Base-by-base conservation (phyloP, 2,329 filamentous ascomycete genomes). In the Triangularia verruculosa region DNA sequence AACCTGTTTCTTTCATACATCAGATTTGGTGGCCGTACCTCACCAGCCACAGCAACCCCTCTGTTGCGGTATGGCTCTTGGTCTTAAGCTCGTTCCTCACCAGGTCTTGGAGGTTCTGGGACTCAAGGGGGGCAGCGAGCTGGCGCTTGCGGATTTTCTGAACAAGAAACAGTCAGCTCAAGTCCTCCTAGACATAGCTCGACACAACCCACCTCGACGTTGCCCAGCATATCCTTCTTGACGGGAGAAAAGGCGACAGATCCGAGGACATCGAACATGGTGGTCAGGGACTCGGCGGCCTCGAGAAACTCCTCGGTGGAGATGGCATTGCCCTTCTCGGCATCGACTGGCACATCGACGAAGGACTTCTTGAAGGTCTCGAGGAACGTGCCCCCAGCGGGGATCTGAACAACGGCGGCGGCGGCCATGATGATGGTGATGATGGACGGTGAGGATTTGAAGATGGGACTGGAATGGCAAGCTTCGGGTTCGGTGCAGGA, bases 111-210 rank as follows among this genome's bases (percentile, higher is more conserved):
- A 99, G 82, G 62, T 88, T 96, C 72, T 85, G 82, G n/a, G 91
- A 96, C 68, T 93, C 89, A 61, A 82, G 82, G 28, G 93, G 92
- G 63, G 91, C 87, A 63, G 89, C 91, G 61, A 89, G 83, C 75
- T 94, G 89, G 70, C 93, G 88, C 59, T 93, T 88, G 68, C 91
- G 88, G 77, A 98, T 84, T 90, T 99, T 98, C 92, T 96, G 60
- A 24, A 17, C 30, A 13, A 12, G 56, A 64, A 39, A 28, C 60
- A 58, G n/a, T 62, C 13, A 66, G 64, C 13, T 15, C n/a, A n/a
- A 22, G 15, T 24, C 32, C 13, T 20, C 24, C 17, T 17, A 55
- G 15, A 8, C n/a, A 51, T 12, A 25, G 8, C 25, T 27, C 43
- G 52, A 12, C 47, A 8, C 11, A 30, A 70, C 75, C 68, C 77